Percentiles rank a stretch among this genome's conserved stretches.
Evolutionary conservation across 2,329 filamentous ascomycete genomes (phyloP).

Genomic region (Blastomyces emzantsi): DNA sequence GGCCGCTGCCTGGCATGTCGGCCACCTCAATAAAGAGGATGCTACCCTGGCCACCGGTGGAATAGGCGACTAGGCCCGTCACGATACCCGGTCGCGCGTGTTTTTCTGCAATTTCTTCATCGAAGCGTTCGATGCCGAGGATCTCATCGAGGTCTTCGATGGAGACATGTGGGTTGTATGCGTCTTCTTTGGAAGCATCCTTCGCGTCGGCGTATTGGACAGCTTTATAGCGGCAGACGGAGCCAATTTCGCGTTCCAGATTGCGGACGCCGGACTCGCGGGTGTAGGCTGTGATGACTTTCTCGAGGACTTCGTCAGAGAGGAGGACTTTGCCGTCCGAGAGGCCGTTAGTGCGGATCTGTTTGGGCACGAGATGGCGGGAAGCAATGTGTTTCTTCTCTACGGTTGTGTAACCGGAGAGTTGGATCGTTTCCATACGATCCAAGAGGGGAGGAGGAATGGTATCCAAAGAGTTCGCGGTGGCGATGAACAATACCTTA

Average conservation of each 20-base stretch:
- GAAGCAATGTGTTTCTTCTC: conserved; percentile 95
- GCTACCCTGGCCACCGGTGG: conserved; percentile 81
- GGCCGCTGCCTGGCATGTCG: conserved; percentile 88
- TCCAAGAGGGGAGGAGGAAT: conserved; percentile 91
- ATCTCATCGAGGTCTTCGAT: conserved; percentile 80
- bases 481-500: conserved; percentile 96
- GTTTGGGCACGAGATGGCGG: conserved; percentile 91
- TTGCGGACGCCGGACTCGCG: conserved; percentile 94
- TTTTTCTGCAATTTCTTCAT: conserved; percentile 91
- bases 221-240: conserved; percentile 88
- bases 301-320: conserved; percentile 76
- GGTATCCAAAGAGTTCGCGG: conserved; percentile 87
- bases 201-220: conserved; percentile 89
- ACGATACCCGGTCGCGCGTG: conserved; percentile 78
- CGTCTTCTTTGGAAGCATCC: conserved; percentile 57
- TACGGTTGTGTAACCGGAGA: conserved; percentile 91
- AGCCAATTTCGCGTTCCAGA: conserved; percentile 88
- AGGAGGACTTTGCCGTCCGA: conserved; percentile 65
- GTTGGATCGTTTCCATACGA: conserved; percentile 90
- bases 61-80: conserved; percentile 92
- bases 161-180: conserved; percentile 65
- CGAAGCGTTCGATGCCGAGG: conserved; percentile 84
- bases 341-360: conserved; percentile 84
- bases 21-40: conserved; percentile 98
- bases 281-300: conserved; percentile 93